These are phyloP conservation scores for Starmerella kuoi DNA, from an alignment of 805 yeast species.

Conservation along the genomic window DNA sequence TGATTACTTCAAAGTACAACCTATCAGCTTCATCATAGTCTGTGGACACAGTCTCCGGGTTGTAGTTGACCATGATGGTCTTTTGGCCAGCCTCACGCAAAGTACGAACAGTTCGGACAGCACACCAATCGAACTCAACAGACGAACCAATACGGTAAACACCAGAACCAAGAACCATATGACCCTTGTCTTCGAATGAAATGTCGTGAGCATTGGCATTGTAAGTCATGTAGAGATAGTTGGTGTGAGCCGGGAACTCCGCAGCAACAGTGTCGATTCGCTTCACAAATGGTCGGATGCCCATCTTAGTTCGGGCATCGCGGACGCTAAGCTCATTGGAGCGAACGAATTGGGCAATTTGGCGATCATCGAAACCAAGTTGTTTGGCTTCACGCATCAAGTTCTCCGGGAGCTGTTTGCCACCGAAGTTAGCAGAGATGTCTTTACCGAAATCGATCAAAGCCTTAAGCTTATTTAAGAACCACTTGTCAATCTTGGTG, in stretches of 20 bases:
- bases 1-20: slow-evolving; percentile 88
- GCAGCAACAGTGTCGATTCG: slow-evolving; percentile 99
- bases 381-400: slow-evolving; percentile 77
- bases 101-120: slow-evolving; percentile 91
- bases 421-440: slow-evolving; percentile 17
- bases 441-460: slow-evolving; percentile 45
- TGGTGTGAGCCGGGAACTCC: slow-evolving; percentile 93
- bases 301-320: slow-evolving; percentile 73
- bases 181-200: slow-evolving; percentile 80
- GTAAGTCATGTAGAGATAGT: slow-evolving; percentile 88
- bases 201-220: slow-evolving; percentile 84
- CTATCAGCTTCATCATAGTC: slow-evolving; percentile 98
- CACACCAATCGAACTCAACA: slow-evolving; percentile 99
- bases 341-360: slow-evolving; percentile 75
- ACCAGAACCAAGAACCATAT: slow-evolving; percentile 95
- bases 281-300: slow-evolving; percentile 82
- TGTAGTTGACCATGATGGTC: slow-evolving; percentile 94
- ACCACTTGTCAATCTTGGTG: slow-evolving; percentile 93
- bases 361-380: slow-evolving; percentile 93
- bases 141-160: slow-evolving; percentile 98
- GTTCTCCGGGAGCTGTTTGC: slow-evolving; percentile 43
- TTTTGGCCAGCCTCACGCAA: slow-evolving; percentile 73
- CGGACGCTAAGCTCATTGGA: slow-evolving; percentile 90
- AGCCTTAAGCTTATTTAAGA: slow-evolving; percentile 70
- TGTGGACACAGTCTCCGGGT: slow-evolving; percentile 98